A percentile compares a stretch with the other conserved stretches of the same genome.
These are phyloP conservation scores for Chrysosporium queenslandicum DNA, from an alignment of 2,329 filamentous ascomycete genomes.

Conservation along the genomic window DNA sequence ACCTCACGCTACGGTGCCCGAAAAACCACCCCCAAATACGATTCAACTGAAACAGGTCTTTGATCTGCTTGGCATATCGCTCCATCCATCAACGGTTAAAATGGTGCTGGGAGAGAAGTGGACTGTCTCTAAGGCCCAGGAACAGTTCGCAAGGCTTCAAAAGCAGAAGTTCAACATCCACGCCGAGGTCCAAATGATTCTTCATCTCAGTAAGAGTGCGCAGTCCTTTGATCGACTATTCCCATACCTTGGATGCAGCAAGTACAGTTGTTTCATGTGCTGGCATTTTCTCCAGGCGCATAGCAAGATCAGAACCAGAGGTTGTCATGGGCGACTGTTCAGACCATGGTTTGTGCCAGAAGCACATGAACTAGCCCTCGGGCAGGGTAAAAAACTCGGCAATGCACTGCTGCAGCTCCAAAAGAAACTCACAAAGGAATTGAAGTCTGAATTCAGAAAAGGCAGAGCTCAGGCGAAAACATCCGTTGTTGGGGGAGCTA, in stretches of 20 bases:
- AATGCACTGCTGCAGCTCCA: background rate
- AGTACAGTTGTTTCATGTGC: background rate
- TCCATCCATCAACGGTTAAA: background rate
- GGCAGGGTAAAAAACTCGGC: background rate
- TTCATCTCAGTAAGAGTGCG: background rate
- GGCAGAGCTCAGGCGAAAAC: background rate
- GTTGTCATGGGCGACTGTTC: background rate
- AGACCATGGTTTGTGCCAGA: background rate
- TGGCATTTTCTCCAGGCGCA: background rate
- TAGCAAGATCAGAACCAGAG: background rate
- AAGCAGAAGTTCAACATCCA: background rate
- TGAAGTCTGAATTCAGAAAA: background rate
- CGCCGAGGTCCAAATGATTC: conserved; percentile 4
- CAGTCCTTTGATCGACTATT: background rate
- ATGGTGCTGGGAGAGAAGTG: background rate
- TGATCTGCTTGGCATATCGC: background rate
- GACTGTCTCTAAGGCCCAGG: background rate
- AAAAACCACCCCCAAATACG: background rate
- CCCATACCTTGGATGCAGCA: background rate
- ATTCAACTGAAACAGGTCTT: background rate
- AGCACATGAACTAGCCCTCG: background rate
- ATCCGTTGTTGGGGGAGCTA: background rate
- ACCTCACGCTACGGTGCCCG: background rate
- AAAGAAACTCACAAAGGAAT: background rate
- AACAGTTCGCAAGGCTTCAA: background rate